Evolutionary conservation across 1,139 yeast species (phyloP), one percentile per base, ranked within the genome.

Genomic region (Trichomonascaceae sp.): DNA sequence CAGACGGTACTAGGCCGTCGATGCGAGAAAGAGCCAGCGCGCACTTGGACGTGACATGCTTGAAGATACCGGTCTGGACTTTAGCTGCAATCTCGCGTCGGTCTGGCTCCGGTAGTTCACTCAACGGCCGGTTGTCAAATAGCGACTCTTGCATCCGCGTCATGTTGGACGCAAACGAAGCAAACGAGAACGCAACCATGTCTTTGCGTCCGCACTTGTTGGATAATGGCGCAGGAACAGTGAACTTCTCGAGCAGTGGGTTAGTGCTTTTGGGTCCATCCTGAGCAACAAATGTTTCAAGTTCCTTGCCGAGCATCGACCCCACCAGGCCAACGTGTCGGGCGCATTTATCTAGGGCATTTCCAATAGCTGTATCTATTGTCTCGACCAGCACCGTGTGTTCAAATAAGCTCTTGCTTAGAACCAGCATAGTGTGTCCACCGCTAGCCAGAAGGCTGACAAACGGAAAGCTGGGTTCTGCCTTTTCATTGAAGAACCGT

Each of bases 281-380:
- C 3, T 44, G 39, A 13, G 60, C 51, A 1, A 78, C 67, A 44
- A 69, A 75, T 5, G 40, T 44, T 47, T 89, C 97, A 54, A 85
- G 56, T 43, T 79, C 94, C 44, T 70, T 76, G 1, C 95, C 98
- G 30, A 87, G 67, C 81, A 85, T 80, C 42, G 74, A 76, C 0
- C 96, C 96, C 25, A 53, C 54, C 28, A 87, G 56, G 0, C 95
- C 95, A 32, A 92, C 51, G 42, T 75, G 84, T 38, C 96, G 64
- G 0, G 95, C 93, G 54, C 94, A 84, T 55, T 89, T 87, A 55
- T 89, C 99, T 16, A 89, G 58, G 1, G 94, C 79, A 53, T 89
- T 96, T 0, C 98, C 99, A 4, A 80, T 79, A 0, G 98, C 96
- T 17, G 85, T 81, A 51, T 89, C 98, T 18, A 73, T 59, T 0